phyloP scores from a whole-genome alignment of 2,329 filamentous ascomycete species.

The Ophidiomyces ophidiicola region DNA sequence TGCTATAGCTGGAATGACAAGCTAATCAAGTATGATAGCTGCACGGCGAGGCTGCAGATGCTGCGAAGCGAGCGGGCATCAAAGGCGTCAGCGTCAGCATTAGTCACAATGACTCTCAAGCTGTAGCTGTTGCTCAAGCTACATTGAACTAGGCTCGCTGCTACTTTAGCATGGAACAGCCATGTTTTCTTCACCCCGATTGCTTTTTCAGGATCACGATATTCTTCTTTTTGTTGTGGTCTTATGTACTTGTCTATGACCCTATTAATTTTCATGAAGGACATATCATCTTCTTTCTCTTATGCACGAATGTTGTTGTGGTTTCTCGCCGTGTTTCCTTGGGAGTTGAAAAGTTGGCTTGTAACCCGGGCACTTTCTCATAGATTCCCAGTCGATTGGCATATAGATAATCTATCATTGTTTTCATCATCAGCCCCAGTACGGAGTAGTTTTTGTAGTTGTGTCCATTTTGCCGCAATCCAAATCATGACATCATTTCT shows the following conservation, averaged over 20 bases:
- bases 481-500: too few relatives aligned
- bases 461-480: too few relatives aligned
- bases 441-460: too few relatives aligned
- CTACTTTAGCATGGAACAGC: too few relatives aligned
- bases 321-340: neutral
- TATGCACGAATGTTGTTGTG: neutral
- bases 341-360: constrained; percentile 6
- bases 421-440: too few relatives aligned
- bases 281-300: neutral
- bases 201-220: neutral
- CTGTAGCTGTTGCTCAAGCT: constrained; percentile 84
- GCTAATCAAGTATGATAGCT: constrained; percentile 49
- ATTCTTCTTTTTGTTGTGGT: neutral
- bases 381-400: constrained; percentile 3
- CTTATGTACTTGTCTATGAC: too few relatives aligned
- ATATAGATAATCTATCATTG: too few relatives aligned
- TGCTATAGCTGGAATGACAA: neutral
- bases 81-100: constrained; percentile 88
- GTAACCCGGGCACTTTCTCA: neutral
- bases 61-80: constrained; percentile 74
- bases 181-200: neutral
- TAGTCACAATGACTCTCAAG: constrained; percentile 87
- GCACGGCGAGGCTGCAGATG: constrained; percentile 68
- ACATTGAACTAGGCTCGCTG: constrained; percentile 54
- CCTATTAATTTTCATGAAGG: neutral